Percentiles rank a stretch among this genome's conserved stretches.
Evolutionary conservation across 2,329 filamentous ascomycete species (phyloP).

Genomic region (Plenodomus biglobosus): DNA sequence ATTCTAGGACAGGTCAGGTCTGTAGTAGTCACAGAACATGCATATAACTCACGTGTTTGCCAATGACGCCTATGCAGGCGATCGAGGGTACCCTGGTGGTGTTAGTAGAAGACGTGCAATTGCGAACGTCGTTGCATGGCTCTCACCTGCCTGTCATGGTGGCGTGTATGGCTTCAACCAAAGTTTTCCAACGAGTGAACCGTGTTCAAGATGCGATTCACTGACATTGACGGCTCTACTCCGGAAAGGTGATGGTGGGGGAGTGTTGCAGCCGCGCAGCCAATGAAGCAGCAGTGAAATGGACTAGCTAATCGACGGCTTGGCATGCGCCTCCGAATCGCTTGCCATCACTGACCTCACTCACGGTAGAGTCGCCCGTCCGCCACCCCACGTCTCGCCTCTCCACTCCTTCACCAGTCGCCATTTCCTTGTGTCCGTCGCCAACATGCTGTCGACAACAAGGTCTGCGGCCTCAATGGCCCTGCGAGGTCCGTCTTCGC

Average conservation of each 20-base stretch:
- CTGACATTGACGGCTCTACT: not conserved
- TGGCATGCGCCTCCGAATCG: not conserved
- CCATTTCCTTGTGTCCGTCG: slow-evolving; percentile 39
- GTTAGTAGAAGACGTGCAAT: not conserved
- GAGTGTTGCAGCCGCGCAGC: slow-evolving; percentile 13
- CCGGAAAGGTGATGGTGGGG: slow-evolving; percentile 28
- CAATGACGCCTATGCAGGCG: slow-evolving; percentile 90
- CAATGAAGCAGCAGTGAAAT: slow-evolving; percentile 38
- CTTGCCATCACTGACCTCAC: not conserved
- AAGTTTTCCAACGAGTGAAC: no score
- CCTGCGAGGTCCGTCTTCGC: slow-evolving; percentile 53
- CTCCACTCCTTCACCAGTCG: slow-evolving; percentile 40
- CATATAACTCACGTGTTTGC: slow-evolving; percentile 70
- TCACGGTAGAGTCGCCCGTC: slow-evolving; percentile 10
- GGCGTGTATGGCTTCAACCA: not conserved
- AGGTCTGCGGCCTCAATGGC: slow-evolving; percentile 57
- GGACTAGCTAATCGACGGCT: slow-evolving; percentile 30
- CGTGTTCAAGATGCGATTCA: not conserved
- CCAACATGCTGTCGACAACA: slow-evolving; percentile 54
- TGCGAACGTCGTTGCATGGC: not conserved
- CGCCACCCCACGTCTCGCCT: slow-evolving; percentile 39
- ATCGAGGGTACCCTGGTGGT: slow-evolving; percentile 62
- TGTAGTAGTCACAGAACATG: slow-evolving; percentile 3
- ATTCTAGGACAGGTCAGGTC: slow-evolving; percentile 62
- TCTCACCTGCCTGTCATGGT: slow-evolving; percentile 5